Base-by-base conservation (phyloP, 306 rosid species). In the Canavalia ensiformis region DNA sequence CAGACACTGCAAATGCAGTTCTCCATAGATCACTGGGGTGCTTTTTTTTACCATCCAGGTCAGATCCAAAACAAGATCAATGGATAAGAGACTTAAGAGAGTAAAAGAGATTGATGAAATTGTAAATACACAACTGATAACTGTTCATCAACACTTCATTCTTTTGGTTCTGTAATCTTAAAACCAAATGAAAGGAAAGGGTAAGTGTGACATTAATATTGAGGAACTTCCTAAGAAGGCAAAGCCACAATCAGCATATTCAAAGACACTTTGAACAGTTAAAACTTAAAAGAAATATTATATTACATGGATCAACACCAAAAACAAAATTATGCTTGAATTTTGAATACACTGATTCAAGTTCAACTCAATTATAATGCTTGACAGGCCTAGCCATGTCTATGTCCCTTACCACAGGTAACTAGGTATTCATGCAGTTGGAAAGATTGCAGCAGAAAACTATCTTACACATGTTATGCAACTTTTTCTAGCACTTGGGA, bases 311-410 rank as follows among this genome's bases (percentile, higher is more conserved):
- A 11, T 34, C 45, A 6, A 62, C 45, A 37, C 63, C 55, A 54
- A 67, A 29, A 7, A 67, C 47, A 65, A 67, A 78, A 54, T 10
- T 51, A 63, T 28, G 44, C 74, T 42, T 25, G 33, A 67, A 39
- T 10, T 66, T 55, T 55, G 41, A 67, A 55, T 66, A 78, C 52
- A 67, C 28, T 54, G n/a, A 56, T 52, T 8, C 2, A n/a, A 39
- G 74, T 70, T 66, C n/a, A 12, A 29, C 25, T 65, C 55, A 39
- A 29, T 13, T 42, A 51, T 37, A 77, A 52, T 29, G 46, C 47
- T 77, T 52, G 42, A 39, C 41, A 79, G 71, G 25, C 41, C 18
- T 6, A 69, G 52, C 71, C 52, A 70, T 79, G 72, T 35, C 58
- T 59, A 31, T 31, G 57, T 60, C 65, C 78, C 72, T 35, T 37